Percentiles rank a stretch among this genome's conserved stretches.
These are phyloP conservation scores for Paramyrothecium roridum DNA, from an alignment of 2,329 filamentous ascomycete genomes.

Conservation along the genomic window DNA sequence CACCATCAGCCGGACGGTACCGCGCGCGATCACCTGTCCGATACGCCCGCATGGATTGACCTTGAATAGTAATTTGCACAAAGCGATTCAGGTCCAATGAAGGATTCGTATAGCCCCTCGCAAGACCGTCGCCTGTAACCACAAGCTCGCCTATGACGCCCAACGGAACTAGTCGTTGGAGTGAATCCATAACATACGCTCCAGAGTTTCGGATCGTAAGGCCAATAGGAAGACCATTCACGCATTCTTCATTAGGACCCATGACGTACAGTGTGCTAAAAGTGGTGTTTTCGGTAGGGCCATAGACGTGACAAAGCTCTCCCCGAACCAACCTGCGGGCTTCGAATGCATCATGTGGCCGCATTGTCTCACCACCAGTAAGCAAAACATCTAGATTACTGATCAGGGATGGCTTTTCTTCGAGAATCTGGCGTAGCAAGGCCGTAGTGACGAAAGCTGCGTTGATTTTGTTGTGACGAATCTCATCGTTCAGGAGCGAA, in stretches of 20 bases:
- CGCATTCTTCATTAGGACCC: not conserved
- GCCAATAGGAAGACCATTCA: conserved; percentile 15
- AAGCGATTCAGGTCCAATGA: conserved; percentile 10
- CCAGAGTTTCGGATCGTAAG: conserved; percentile 14
- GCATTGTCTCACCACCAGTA: conserved; percentile 10
- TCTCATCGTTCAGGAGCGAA: conserved; percentile 4
- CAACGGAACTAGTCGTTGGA: conserved; percentile 15
- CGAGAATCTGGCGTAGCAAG: conserved; percentile 11
- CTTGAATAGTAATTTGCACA: conserved; percentile 7
- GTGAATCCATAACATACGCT: conserved; percentile 17
- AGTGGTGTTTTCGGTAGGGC: conserved; percentile 14
- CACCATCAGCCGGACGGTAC: conserved; percentile 12
- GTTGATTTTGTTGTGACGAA: conserved; percentile 5
- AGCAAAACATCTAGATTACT: conserved; percentile 6
- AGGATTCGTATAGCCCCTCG: conserved; percentile 15
- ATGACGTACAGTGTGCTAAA: conserved; percentile 5
- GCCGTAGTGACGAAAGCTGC: conserved; percentile 7
- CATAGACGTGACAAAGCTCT: conserved; percentile 9
- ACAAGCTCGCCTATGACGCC: conserved; percentile 24
- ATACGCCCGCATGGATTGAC: conserved; percentile 11
- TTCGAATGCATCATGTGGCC: conserved; percentile 5
- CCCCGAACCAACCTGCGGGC: not conserved
- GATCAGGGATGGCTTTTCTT: conserved; percentile 1
- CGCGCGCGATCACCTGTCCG: conserved; percentile 22
- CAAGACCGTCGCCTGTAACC: conserved; percentile 20